Base-by-base conservation (phyloP, 495 filamentous ascomycete genomes). In the Penicillium diatomitis region DNA sequence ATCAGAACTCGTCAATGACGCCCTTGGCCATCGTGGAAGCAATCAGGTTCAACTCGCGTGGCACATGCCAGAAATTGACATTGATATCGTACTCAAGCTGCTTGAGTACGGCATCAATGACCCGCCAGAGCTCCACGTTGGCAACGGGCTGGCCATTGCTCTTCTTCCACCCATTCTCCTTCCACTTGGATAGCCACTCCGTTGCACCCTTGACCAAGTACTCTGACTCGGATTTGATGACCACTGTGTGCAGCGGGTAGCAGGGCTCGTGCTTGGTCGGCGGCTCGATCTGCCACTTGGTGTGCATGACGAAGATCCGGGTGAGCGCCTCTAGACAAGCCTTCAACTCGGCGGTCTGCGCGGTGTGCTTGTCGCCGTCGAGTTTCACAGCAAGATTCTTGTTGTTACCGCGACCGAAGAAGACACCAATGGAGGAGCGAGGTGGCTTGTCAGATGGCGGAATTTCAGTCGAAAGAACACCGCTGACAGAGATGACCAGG, bases 161-260 rank as follows among this genome's bases (percentile, higher is more conserved):
- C 30, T 39, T 55, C 38, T 55, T 63, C 52, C 54, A 78, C 30
- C 57, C 65, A 31, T 69, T 72, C 20, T 42, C 28, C 41, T 67
- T 41, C 76, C 75, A 78, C 3, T 41, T 60, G 34, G 48, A 56
- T 0, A 62, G 48, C 64, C 67, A 73, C 10, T 62, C 55, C 3
- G 72, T 75, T 4, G 63, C 51, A 4, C 70, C 67, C 29, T 63
- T 50, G 5, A 65, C 61, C 0, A 72, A 57, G 47, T 77, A 76
- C 29, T 64, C 62, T 3, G 70, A 77, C 50, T 77, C 68, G 2
- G 72, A 70, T 11, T 71, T 75, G 35, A 79, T 63, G 6, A 73
- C 62, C 0, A 78, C 32, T 0, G 55, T 66, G 8, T 50, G 38
- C 9, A 62, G 35, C 6, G 44, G 44, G 27, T 30, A 9, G n/a